phyloP scores from a whole-genome alignment of 495 filamentous ascomycete genomes.

The Penicillium flavigenum region DNA sequence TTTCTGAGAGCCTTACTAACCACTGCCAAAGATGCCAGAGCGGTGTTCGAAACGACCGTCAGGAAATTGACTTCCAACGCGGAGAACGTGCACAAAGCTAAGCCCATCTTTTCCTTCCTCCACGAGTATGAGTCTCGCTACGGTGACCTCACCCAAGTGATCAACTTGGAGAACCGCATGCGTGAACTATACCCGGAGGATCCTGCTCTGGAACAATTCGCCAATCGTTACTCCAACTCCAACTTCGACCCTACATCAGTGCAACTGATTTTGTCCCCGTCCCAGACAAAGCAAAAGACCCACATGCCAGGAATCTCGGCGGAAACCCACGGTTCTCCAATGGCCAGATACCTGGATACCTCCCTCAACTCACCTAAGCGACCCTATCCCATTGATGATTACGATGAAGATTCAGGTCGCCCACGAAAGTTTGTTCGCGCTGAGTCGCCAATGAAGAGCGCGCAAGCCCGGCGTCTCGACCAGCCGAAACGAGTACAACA shows the following conservation, averaged over 20 bases:
- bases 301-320: conserved; percentile 27
- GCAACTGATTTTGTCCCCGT: conserved; percentile 78
- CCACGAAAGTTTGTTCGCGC: conserved; percentile 80
- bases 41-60: conserved; percentile 91
- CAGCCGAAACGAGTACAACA: conserved; percentile 62
- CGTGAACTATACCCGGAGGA: conserved; percentile 87
- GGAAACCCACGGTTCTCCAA: conserved; percentile 53
- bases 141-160: conserved; percentile 84
- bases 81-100: conserved; percentile 69
- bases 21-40: conserved; percentile 71
- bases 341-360: conserved; percentile 47
- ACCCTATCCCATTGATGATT: conserved; percentile 65
- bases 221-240: conserved; percentile 66
- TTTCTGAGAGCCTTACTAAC: conserved; percentile 21
- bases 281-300: conserved; percentile 68
- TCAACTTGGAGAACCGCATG: conserved; percentile 90
- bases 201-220: conserved; percentile 70
- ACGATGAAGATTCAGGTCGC: conserved; percentile 62
- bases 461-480: conserved; percentile 76
- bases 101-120: conserved; percentile 82
- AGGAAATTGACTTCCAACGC: conserved; percentile 71
- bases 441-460: conserved; percentile 84
- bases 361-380: conserved; percentile 74
- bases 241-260: conserved; percentile 74
- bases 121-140: conserved; percentile 94